Base-by-base conservation (phyloP, 2,329 filamentous ascomycete species). In the Aspergillus uvarum region DNA sequence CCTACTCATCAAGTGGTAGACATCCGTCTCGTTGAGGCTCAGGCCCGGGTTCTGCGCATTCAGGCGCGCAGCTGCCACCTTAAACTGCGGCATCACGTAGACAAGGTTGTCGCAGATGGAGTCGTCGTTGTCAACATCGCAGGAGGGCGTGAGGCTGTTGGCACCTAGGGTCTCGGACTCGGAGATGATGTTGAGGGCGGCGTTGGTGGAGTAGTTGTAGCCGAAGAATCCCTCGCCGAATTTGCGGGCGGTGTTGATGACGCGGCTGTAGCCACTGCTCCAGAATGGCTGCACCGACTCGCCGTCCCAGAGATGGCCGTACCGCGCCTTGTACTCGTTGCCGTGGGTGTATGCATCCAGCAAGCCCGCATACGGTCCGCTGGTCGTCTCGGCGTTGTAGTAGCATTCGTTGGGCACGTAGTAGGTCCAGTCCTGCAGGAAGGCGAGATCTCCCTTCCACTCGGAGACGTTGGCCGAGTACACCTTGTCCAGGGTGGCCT, bases 151-250 rank as follows among this genome's bases (percentile, higher is more conserved):
- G 6, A 68, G 52, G 24, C 63, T 65, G 29, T 68, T 60, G 4
- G 65, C 67, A 22, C 67, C 67, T 60, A 59, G 58, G 16, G 19
- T 35, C 38, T 60, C 62, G 21, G 56, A 59, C 57, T 68, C 67
- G 1, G 67, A 63, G 24, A 68, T 67, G 48, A 68, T 63, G 50
- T 68, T 68, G 26, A 68, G 22, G n/a, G 67, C 65, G 6, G 64
- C 63, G 24, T 56, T 61, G 16, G 59, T 64, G 21, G 65, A 56
- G 53, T 68, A 68, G 22, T 68, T 66, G 49, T 47, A 31, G 5
- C 65, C 65, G 24, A 69, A 67, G 54, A 68, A 69, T 6, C 67
- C 66, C 52, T 68, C 61, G 2, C 63, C 67, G 44, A 68, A 68
- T 42, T 65, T 65, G 19, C 66, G 62, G n/a, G 67, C 66, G 5